These are phyloP conservation scores for Arthrinium phaeospermum DNA, from an alignment of 2,329 filamentous ascomycete genomes.

Conservation along the genomic window DNA sequence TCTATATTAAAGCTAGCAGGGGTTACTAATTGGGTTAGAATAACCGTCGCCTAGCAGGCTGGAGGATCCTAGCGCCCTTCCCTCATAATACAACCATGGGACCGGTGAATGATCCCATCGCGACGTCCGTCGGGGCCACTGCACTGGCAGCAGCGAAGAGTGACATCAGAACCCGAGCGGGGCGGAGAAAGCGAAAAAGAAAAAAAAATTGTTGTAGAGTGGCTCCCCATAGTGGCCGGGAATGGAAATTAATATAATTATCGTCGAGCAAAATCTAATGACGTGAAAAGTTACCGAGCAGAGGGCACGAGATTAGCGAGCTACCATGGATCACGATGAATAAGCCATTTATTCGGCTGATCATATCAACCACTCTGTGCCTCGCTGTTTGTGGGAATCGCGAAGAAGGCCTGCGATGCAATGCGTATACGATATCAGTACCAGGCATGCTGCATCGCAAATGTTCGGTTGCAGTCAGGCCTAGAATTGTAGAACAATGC, in stretches of 20 bases:
- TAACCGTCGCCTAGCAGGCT: background rate
- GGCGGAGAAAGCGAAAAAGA: background rate
- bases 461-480: background rate
- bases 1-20: no score
- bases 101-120: slow-evolving; percentile 3
- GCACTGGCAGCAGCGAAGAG: background rate
- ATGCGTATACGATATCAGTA: background rate
- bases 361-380: background rate
- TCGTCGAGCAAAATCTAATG: background rate
- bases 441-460: background rate
- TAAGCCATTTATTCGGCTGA: background rate
- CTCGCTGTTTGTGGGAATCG: no score
- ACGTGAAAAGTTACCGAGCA: background rate
- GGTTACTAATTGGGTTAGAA: no score
- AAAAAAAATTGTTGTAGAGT: background rate
- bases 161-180: slow-evolving; percentile 2
- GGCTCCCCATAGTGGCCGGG: background rate
- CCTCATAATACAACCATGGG: background rate
- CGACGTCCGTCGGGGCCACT: background rate
- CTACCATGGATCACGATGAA: background rate
- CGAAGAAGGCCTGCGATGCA: no score
- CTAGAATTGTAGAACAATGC: background rate
- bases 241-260: background rate
- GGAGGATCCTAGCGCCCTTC: background rate
- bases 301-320: background rate